Base-by-base conservation (phyloP, 106 monocot species). In the Agapanthus africanus region DNA sequence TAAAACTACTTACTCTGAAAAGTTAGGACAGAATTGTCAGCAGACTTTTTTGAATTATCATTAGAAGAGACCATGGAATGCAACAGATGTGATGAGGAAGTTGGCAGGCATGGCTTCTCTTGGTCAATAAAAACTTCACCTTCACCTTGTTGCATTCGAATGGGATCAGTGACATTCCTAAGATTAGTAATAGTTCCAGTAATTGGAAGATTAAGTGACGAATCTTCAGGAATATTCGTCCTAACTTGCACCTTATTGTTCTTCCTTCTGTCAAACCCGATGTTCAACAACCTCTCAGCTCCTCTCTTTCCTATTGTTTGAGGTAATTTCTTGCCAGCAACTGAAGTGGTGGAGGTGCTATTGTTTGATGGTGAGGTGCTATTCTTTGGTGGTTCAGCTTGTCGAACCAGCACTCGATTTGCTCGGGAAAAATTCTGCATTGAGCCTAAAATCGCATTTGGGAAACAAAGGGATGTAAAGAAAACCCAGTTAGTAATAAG, bases 361-460 rank as follows among this genome's bases (percentile, higher is more conserved):
- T 26, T 65, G 62, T 69, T 80, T 39, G 74, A 59, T 6, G 67
- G n/a, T n/a, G 71, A 60, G 11, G 7, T 39, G 26, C 51, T 49
- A 46, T 26, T 65, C 66, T 69, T 80, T 39, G 74, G 51, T 6
- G 67, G 7, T 16, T 81, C 76, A 44, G 44, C 38, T 31, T 70
- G 71, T 27, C 77, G 46, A 62, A 80, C 82, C 80, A 83, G 44
- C 28, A 90, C 69, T 34, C 90, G 82, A 37, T 41, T 74, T 30
- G 90, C 82, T 30, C 90, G 71, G 9, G 85, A 72, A 56, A 75
- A 78, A 73, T 68, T 49, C 19, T 47, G 47, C 49, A 80, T 81
- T 37, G 72, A 66, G 69, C 83, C 90, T 90, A 57, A 49, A 60
- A 40, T 33, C 51, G n/a, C 69, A 42, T 44, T 40, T 66, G 27